phyloP scores from a whole-genome alignment of 768 basidiomycete genomes.

The Roridomyces roridus region DNA sequence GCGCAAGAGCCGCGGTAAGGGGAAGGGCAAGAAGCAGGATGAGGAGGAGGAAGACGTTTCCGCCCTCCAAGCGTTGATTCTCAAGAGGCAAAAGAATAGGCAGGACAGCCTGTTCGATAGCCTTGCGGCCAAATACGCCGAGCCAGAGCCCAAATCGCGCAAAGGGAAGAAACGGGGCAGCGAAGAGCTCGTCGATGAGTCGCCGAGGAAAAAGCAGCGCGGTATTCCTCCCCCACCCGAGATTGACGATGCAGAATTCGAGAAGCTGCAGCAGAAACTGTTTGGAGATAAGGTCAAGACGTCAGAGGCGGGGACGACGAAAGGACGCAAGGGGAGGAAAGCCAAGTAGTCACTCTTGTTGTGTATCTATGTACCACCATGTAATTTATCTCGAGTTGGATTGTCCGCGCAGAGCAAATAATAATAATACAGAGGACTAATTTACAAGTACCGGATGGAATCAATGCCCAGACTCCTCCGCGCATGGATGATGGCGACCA shows the following conservation, averaged over 20 bases:
- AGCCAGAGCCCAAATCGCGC: conserved; percentile 49
- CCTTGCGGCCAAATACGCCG: conserved; percentile 77
- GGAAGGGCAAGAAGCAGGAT: conserved; percentile 49
- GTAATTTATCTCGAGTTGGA: conserved; percentile 1
- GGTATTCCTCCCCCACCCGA: conserved; percentile 53
- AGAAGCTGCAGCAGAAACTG: conserved; percentile 61
- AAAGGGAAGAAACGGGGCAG: conserved; percentile 62
- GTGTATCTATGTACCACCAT: conserved; percentile 11
- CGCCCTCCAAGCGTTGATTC: conserved; percentile 79
- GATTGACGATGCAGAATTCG: conserved; percentile 71
- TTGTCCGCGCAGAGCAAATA: conserved; percentile 13
- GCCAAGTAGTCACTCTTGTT: conserved; percentile 31
- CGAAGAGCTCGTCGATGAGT: conserved; percentile 45
- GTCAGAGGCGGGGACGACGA: conserved; percentile 31
- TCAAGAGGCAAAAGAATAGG: conserved; percentile 72
- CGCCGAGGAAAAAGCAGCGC: conserved; percentile 58
- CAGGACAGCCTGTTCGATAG: conserved; percentile 76
- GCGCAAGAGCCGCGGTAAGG: conserved; percentile 61
- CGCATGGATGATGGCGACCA: conserved; percentile 85
- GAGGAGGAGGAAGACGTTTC: conserved; percentile 62
- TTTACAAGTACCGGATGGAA: conserved; percentile 75
- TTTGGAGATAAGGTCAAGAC: conserved; percentile 51
- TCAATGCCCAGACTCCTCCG: conserved; percentile 86
- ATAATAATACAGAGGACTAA: conserved; percentile 13
- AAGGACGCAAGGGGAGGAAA: conserved; percentile 41